Percentiles rank a stretch among this genome's conserved stretches.
phyloP scores from a whole-genome alignment of 2,329 filamentous ascomycete species.

The Atkinsonella texensis region DNA sequence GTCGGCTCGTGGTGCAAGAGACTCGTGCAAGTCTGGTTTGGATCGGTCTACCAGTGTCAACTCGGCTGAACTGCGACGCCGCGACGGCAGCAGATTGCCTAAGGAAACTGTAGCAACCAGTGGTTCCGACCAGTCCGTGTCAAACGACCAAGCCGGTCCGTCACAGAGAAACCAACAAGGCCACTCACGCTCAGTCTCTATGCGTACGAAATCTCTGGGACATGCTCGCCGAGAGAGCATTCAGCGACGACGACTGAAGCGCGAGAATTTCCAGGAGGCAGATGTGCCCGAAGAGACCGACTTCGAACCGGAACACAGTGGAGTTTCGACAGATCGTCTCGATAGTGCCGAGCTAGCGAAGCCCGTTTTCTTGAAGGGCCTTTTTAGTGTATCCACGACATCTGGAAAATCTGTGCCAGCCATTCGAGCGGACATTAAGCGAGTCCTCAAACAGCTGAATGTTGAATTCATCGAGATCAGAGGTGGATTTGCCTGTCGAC shows the following conservation, averaged over 20 bases:
- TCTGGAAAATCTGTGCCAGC: conserved; percentile 79
- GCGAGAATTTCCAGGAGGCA: conserved; percentile 60
- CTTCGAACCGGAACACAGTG: conserved; percentile 55
- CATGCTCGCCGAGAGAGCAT: conserved; percentile 87
- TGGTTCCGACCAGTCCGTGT: conserved; percentile 63
- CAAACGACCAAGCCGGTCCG: conserved; percentile 38
- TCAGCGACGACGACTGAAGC: conserved; percentile 65
- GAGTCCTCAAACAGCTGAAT: conserved; percentile 74
- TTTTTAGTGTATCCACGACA: conserved; percentile 95
- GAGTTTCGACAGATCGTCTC: conserved; percentile 47
- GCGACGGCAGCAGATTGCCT: conserved; percentile 33
- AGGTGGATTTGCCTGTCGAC: conserved; percentile 82
- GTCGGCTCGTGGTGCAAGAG: conserved; percentile 42
- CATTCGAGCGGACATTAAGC: conserved; percentile 81
- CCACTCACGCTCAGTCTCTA: conserved; percentile 48
- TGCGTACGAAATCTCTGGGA: conserved; percentile 75
- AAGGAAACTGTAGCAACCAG: conserved; percentile 64
- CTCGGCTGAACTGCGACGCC: conserved; percentile 67
- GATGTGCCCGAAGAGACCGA: conserved; percentile 90
- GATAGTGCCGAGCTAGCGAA: conserved; percentile 72
- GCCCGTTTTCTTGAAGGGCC: conserved; percentile 87
- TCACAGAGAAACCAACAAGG: conserved; percentile 36
- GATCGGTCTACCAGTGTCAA: conserved; percentile 87
- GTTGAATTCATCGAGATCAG: conserved; percentile 90
- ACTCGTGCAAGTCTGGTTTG: conserved; percentile 53